Base-by-base conservation (phyloP, 192 early-diverging fungal genomes). In the Diversispora eburnea region DNA sequence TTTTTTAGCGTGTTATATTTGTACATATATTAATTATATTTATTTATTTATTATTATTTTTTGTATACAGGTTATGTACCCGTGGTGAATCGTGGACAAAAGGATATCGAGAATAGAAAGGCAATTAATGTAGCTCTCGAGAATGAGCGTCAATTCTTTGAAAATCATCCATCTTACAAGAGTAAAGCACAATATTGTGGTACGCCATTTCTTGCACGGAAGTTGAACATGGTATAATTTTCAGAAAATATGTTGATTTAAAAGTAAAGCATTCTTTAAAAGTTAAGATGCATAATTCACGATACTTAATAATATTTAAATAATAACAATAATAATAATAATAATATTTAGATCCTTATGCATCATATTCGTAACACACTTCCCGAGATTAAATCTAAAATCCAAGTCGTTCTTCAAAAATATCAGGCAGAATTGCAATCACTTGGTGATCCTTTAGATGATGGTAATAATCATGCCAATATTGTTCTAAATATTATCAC, bases 141-240 rank as follows among this genome's bases (percentile, higher is more conserved):
- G 17, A 83, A 83, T 65, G 98, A 99, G 78, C 85, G 88, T 67
- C 79, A 79, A 60, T 99, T 94, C 83, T 99, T 99, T 75, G 95
- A 98, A 80, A 94, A 92, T 78, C 98, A 99, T 80, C 43, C 88
- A 13, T 88, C 98, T 13, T 99, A 99, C 80, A 87, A 88, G 72
- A 91, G 87, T 86, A 99, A 99, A 82, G 96, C 96, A 1, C 93
- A 96, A 76, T 99, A 94, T 84, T 99, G 98, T 79, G 98, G 98
- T 57, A 99, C 98, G 19, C 95, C 96, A 33, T 99, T 93, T 85
- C 82, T 99, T 70, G 96, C 97, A n/a, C 85, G 95, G 72, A 95
- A 94, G 80, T 86, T 99, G 9, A 99, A 97, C 81, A 91, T 97
- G 90, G 93, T 94, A 80, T 33, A 33, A 33, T 33, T 33, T 33